Evolutionary conservation across 768 basidiomycete genomes (phyloP).

Genomic region (Phylloporus sp.): DNA sequence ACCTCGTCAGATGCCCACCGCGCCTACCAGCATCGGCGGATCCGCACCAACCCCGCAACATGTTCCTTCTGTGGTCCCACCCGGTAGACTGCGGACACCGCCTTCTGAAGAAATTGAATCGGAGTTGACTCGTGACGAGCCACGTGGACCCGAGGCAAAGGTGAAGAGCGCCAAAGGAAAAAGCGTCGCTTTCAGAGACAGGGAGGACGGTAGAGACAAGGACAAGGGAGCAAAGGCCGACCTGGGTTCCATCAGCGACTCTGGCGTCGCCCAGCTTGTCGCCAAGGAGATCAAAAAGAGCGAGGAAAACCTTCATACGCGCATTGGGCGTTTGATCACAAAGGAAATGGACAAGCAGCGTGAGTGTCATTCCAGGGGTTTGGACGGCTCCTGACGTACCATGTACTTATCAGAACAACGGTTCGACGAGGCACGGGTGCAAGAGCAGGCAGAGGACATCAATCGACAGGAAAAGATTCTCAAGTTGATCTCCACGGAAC

Average conservation of each 20-base stretch:
- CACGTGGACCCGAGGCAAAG: constrained; percentile 45
- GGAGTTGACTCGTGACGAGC: constrained; percentile 58
- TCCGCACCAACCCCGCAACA: constrained; percentile 14
- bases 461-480: constrained; percentile 84
- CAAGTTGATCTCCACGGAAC: constrained; percentile 80
- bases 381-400: constrained; percentile 4
- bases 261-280: constrained; percentile 52
- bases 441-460: constrained; percentile 78
- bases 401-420: constrained; percentile 57
- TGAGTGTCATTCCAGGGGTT: constrained; percentile 35
- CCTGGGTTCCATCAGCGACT: constrained; percentile 40
- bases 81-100: constrained; percentile 56
- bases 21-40: constrained; percentile 23
- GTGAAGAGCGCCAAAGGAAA: constrained; percentile 47
- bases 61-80: constrained; percentile 24
- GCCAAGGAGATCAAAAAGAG: constrained; percentile 77
- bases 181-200: constrained; percentile 60
- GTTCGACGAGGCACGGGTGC: constrained; percentile 72
- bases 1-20: constrained; percentile 26
- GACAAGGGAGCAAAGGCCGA: constrained; percentile 28
- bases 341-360: constrained; percentile 92
- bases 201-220: constrained; percentile 44
- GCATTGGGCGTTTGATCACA: constrained; percentile 71
- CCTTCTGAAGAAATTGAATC: constrained; percentile 71
- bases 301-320: constrained; percentile 71